Conservation (phyloP, 768 basidiomycete genomes). For the Trametes gibbosa region DNA sequence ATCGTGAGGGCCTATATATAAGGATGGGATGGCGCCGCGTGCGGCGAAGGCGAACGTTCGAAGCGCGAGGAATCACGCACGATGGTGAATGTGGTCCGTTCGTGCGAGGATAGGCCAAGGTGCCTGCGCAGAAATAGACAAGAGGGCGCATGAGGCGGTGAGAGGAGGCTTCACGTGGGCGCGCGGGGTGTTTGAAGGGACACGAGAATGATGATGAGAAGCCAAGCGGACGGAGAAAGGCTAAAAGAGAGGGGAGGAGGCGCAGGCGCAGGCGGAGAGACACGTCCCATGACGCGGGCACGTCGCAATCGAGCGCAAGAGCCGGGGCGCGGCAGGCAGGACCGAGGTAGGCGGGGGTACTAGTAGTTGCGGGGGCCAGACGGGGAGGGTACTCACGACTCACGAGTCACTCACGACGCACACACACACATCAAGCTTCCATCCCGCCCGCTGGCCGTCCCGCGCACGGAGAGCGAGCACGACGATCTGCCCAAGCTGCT, state of each 20-base stretch:
- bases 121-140: not conserved
- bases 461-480: not conserved
- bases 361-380: not conserved
- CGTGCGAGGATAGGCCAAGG: constrained; percentile 2
- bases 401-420: not conserved
- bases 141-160: not conserved
- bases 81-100: constrained; percentile 1
- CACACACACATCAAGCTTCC: constrained; percentile 2
- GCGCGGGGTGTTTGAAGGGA: not conserved
- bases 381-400: not conserved
- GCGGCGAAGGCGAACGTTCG: constrained; percentile 1
- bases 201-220: constrained; percentile 5
- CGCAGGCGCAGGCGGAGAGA: not conserved
- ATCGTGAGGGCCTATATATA: not conserved
- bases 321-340: constrained; percentile 13
- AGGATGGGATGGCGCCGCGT: not conserved
- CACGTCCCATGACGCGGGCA: constrained; percentile 22
- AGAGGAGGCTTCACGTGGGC: constrained; percentile 4
- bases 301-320: constrained; percentile 21
- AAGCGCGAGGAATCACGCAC: constrained; percentile 1
- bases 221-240: constrained; percentile 14
- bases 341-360: constrained; percentile 8
- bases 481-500: constrained; percentile 8
- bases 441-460: constrained; percentile 2
- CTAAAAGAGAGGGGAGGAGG: not conserved